Evolutionary conservation across 495 filamentous ascomycete genomes (phyloP).

Genomic region (Mytilinidion resinicola): DNA sequence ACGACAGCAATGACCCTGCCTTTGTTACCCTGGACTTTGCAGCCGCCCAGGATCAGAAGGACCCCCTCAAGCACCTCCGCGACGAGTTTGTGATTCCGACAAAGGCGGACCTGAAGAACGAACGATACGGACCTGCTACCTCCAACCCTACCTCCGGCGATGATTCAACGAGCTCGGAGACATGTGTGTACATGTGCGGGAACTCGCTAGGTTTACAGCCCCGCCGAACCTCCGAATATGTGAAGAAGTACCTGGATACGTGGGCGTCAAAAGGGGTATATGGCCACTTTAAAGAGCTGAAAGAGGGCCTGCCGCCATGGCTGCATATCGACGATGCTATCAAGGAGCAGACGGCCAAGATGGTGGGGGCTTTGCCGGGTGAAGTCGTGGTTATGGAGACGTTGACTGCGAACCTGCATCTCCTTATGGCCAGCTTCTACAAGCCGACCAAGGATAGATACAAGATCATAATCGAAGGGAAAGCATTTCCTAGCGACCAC

Average conservation of each 20-base stretch:
- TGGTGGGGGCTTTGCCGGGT: slow-evolving; percentile 72
- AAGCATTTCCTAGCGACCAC: slow-evolving; percentile 93
- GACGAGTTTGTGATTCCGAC: slow-evolving; percentile 81
- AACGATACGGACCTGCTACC: slow-evolving; percentile 24
- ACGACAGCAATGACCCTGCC: slow-evolving; percentile 14
- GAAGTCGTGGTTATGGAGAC: slow-evolving; percentile 95
- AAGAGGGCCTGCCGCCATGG: slow-evolving; percentile 70
- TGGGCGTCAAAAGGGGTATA: slow-evolving; percentile 93
- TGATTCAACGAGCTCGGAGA: slow-evolving; percentile 11
- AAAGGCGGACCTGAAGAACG: slow-evolving; percentile 67
- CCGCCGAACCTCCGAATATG: slow-evolving; percentile 57
- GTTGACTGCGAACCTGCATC: slow-evolving; percentile 83
- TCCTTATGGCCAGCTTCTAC: slow-evolving; percentile 91
- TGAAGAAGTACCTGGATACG: slow-evolving; percentile 70
- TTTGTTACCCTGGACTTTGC: slow-evolving; percentile 49
- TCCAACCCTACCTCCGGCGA: neutral
- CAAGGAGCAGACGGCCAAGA: slow-evolving; percentile 64
- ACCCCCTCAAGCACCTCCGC: slow-evolving; percentile 61
- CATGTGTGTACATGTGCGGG: slow-evolving; percentile 85
- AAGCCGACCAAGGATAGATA: slow-evolving; percentile 64
- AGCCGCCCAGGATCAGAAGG: slow-evolving; percentile 57
- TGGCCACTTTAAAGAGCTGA: slow-evolving; percentile 82
- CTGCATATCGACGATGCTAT: slow-evolving; percentile 69
- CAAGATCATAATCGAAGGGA: slow-evolving; percentile 89
- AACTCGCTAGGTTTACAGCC: slow-evolving; percentile 94